Evolutionary conservation across 352 stramenopile genomes (phyloP).

Genomic region (Hyaloperonospora arabidopsidis): DNA sequence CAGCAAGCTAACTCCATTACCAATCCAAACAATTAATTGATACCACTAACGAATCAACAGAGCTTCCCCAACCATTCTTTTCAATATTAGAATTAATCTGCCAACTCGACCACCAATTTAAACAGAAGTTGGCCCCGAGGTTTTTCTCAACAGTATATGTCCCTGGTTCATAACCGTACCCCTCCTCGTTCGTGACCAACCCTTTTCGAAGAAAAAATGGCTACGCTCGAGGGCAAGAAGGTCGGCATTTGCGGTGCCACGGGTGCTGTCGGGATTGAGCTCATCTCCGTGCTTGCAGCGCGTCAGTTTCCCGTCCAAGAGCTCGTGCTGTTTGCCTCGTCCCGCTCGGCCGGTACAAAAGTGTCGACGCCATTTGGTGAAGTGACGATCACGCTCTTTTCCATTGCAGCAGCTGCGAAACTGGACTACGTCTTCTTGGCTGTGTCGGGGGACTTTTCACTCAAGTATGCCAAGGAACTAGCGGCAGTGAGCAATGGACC

Average conservation of each 20-base stretch:
- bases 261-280: slow-evolving; percentile 95
- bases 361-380: slow-evolving; percentile 87
- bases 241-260: slow-evolving; percentile 80
- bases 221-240: slow-evolving; percentile 49
- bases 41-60: no score
- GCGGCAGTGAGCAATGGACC: slow-evolving; percentile 65
- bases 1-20: no score
- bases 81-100: no score
- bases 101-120: no score
- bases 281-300: slow-evolving; percentile 85
- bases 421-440: slow-evolving; percentile 97
- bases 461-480: slow-evolving; percentile 92
- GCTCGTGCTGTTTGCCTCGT: slow-evolving; percentile 93
- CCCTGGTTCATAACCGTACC: no score
- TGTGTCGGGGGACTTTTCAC: slow-evolving; percentile 94
- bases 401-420: slow-evolving; percentile 84
- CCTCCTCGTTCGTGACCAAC: no score
- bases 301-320: slow-evolving; percentile 86
- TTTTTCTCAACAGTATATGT: no score
- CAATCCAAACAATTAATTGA: no score
- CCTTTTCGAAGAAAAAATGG: slow-evolving; percentile 21
- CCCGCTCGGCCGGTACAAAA: slow-evolving; percentile 87
- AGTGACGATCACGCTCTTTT: slow-evolving; percentile 93
- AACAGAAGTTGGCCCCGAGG: no score
- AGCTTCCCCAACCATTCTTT: no score